Evolutionary conservation across 768 basidiomycete species (phyloP), one percentile per base, ranked within the genome.

Genomic region (Trametes coccinea): DNA sequence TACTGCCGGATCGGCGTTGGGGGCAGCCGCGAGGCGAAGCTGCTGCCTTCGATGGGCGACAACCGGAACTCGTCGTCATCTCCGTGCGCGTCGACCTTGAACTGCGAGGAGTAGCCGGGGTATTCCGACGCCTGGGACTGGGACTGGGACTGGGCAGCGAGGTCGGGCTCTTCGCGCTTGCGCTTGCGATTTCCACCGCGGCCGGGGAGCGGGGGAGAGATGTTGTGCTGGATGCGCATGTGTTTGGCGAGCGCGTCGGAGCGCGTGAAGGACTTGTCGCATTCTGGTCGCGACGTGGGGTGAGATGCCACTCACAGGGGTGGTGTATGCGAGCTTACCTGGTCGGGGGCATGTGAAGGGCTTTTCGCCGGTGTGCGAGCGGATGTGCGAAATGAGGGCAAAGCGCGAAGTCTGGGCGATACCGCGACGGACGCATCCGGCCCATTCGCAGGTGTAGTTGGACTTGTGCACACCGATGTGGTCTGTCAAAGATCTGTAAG

Each of bases 211-310:
- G 91, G 89, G 0, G 89, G 87, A 2, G 80, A 80, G 70, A 90
- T 86, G 67, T 89, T 87, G 75, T 94, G 91, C 69, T 95, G 91
- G 34, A 91, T 84, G 29, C 93, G 88, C 84, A 94, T 89, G 73
- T 97, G 95, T 71, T 96, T 96, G 22, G 88, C 88, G 17, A 96
- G 84, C 8, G 95, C 93, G 75, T 97, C 95, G 1, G 93, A 93
- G 45, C 95, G 93, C 8, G 94, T 95, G 74, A 98, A 98, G 0
- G 92, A 89, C 69, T 93, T 95, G 79, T 93, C 92, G 71, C 95
- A 98, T 77, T 95, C 95, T 95, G 68, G 17, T 40, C 22, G 34
- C 5, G 54, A 16, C 37, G 5, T 5, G 8, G n/a, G 16, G 17
- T 53, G 34, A 53, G 46, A 29, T 13, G 5, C 46, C 45, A 5